Base-by-base conservation (phyloP, 2,329 filamentous ascomycete species). In the Fusarium sp. region DNA sequence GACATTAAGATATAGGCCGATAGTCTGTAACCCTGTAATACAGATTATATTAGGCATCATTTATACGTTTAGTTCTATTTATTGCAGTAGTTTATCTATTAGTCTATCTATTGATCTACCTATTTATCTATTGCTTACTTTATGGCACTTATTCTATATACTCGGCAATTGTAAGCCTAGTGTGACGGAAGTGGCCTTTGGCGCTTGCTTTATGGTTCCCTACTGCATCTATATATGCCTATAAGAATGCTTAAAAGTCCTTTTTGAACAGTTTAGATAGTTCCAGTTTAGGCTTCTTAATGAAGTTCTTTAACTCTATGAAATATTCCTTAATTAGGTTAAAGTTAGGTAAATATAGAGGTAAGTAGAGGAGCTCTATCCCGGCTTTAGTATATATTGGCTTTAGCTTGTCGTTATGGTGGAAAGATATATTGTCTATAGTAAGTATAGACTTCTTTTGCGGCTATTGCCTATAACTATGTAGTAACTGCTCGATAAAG, bases 381-480 rank as follows among this genome's bases (percentile, higher is more conserved):
- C n/a, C n/a, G n/a, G n/a, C n/a, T n/a, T n/a, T n/a, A n/a, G n/a
- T n/a, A n/a, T n/a, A n/a, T n/a, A n/a, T n/a, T n/a, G n/a, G n/a
- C n/a, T n/a, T n/a, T n/a, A n/a, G n/a, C n/a, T n/a, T n/a, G n/a
- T n/a, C n/a, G n/a, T n/a, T n/a, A n/a, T n/a, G n/a, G n/a, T n/a
- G n/a, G n/a, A n/a, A n/a, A n/a, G n/a, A n/a, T n/a, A n/a, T n/a
- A n/a, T n/a, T n/a, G n/a, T n/a, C n/a, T n/a, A 80, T 79, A 9
- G 79, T 63, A 7, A 80, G 68, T 11, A 80, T 75, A 13, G 76
- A 80, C 49, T 76, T 77, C 38, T 71, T 74, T 63, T 78, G 73
- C 31, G 74, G 77, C 59, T 65, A 79, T 60, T 57, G 73, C 23
- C 75, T 67, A 59, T 75, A 79, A 37, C 72, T 57, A 8, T 69